Evolutionary conservation across 768 basidiomycete species (phyloP).

Genomic region (Zangia roseola): DNA sequence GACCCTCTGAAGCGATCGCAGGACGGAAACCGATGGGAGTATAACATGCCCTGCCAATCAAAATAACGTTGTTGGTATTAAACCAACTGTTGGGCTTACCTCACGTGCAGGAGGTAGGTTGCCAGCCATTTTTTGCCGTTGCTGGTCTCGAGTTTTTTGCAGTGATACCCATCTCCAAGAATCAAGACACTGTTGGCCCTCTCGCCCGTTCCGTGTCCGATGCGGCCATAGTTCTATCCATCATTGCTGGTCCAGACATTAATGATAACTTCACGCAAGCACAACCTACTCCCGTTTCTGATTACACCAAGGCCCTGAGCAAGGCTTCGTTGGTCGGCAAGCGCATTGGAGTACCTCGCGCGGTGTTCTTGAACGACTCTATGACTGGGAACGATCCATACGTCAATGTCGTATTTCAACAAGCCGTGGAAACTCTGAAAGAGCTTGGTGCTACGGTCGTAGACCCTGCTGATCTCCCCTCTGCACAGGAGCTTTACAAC

Average conservation of each 20-base stretch:
- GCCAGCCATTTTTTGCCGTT: too few species aligned
- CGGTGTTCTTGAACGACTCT: slow-evolving; percentile 31
- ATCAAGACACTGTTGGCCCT: slow-evolving; percentile 62
- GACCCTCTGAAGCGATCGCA: not conserved
- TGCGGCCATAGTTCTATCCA: slow-evolving; percentile 51
- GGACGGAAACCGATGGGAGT: slow-evolving; percentile 52
- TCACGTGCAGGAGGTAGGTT: slow-evolving; percentile 54
- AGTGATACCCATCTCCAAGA: slow-evolving; percentile 57
- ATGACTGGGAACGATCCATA: slow-evolving; percentile 27
- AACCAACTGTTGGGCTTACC: slow-evolving; percentile 58
- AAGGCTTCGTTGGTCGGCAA: slow-evolving; percentile 47
- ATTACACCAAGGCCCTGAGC: slow-evolving; percentile 53
- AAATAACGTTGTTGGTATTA: slow-evolving; percentile 61
- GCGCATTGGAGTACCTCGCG: slow-evolving; percentile 53
- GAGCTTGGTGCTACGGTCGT: slow-evolving; percentile 49
- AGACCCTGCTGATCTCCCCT: slow-evolving; percentile 63
- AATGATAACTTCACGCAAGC: slow-evolving; percentile 54
- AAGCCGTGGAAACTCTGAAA: slow-evolving; percentile 36
- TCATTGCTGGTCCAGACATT: slow-evolving; percentile 54
- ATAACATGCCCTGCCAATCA: slow-evolving; percentile 50
- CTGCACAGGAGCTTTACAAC: slow-evolving; percentile 46
- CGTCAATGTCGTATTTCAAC: slow-evolving; percentile 39
- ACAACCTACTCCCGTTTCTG: slow-evolving; percentile 52
- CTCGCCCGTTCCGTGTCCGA: slow-evolving; percentile 53
- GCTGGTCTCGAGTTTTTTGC: too few species aligned